Evolutionary conservation across 345 rosid genomes (phyloP), one percentile per base, ranked within the genome.

Genomic region (Linum tenue): DNA sequence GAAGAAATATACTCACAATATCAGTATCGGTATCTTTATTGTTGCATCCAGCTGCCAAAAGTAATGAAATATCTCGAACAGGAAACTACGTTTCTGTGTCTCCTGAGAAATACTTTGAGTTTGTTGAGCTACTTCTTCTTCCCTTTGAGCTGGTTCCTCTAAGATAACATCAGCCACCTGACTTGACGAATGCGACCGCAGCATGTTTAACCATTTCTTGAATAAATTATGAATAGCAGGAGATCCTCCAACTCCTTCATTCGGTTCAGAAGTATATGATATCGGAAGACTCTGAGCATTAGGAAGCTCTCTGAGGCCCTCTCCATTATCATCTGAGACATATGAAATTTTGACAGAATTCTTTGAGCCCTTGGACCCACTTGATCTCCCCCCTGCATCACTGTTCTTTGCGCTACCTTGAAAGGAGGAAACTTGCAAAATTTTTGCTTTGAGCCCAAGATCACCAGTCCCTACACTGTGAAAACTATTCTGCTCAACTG

Each of bases 221-320:
- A 91, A 91, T 66, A 86, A 78, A 64, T 73, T 84, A 59, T 82
- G 88, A 67, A 89, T 85, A 77, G 92, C 90, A 56, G 87, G 85
- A 7, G 90, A 85, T 39, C 84, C 87, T 59, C 73, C 68, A 59
- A 82, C 59, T 35, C 83, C 75, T 59, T 81, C 89, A 37, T 79
- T 85, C 59, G 84, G 70, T 68, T 84, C 83, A 1, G 90, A 81
- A 37, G 86, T 78, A 80, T 77, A 89, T 39, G 91, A 76, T 80
- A 86, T 68, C 3, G 86, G 86, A 62, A 78, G 75, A 72, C 78
- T 75, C 59, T 80, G 89, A 10, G 83, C 78, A 79, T 85, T 82
- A 17, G 95, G 79, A 55, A 92, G 76, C 65, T 81, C 86, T 37
- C 71, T 69, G 48, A 69, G 59, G 57, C 75, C 80, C 65, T 81